Conservation (phyloP, 768 basidiomycete genomes). For the Brasilioporus rufonigricans region DNA sequence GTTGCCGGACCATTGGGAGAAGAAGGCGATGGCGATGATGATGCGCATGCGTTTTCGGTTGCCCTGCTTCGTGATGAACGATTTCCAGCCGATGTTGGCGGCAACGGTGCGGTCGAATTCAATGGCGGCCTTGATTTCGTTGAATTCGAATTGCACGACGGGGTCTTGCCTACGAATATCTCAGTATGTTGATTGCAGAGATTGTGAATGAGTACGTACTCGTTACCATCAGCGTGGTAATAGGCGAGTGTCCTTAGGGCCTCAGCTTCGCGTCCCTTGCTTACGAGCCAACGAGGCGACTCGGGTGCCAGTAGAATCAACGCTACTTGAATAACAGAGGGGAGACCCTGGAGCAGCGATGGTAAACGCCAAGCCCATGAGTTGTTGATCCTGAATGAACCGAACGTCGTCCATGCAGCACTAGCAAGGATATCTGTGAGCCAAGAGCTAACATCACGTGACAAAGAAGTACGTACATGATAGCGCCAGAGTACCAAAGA, state of each 20-base stretch:
- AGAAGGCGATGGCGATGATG: slow-evolving; percentile 75
- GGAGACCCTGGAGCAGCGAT: slow-evolving; percentile 67
- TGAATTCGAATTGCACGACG: slow-evolving; percentile 69
- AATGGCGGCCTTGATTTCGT: slow-evolving; percentile 79
- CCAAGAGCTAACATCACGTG: too few relatives aligned
- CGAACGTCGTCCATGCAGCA: slow-evolving; percentile 85
- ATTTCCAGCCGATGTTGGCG: slow-evolving; percentile 63
- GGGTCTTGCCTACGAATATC: slow-evolving; percentile 47
- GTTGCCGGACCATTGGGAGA: slow-evolving; percentile 86
- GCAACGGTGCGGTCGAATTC: slow-evolving; percentile 62
- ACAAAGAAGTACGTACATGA: slow-evolving; percentile 47
- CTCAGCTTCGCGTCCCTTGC: slow-evolving; percentile 67
- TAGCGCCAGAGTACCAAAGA: slow-evolving; percentile 83
- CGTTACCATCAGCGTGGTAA: slow-evolving; percentile 79
- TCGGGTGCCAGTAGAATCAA: slow-evolving; percentile 75
- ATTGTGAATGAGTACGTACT: slow-evolving; percentile 32
- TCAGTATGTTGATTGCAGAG: neutral
- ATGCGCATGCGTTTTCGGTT: slow-evolving; percentile 77
- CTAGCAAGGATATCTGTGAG: slow-evolving; percentile 25
- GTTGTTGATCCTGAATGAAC: slow-evolving; percentile 65
- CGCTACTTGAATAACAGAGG: slow-evolving; percentile 62
- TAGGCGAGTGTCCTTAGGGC: slow-evolving; percentile 73
- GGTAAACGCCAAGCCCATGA: slow-evolving; percentile 86
- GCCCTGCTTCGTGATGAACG: slow-evolving; percentile 62
- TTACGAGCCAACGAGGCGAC: slow-evolving; percentile 80